Evolutionary conservation across 2,329 filamentous ascomycete genomes (phyloP).

Genomic region (Sporothrix euskadiensis): DNA sequence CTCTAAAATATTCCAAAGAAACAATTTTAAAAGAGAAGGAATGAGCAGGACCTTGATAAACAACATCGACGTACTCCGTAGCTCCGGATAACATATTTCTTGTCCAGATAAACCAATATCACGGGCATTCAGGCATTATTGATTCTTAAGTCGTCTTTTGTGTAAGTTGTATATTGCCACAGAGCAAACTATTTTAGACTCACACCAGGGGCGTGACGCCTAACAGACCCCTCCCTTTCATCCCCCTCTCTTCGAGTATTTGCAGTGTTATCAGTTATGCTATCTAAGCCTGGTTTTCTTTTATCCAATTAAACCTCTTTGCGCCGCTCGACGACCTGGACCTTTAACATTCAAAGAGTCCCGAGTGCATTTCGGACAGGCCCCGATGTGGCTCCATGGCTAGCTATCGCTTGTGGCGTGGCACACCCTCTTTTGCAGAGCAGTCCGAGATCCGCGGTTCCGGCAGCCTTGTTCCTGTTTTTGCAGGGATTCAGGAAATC

Average conservation of each 20-base stretch:
- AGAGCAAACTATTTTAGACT: not conserved
- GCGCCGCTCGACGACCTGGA: not conserved
- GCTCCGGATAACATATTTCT: not conserved
- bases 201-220: not conserved
- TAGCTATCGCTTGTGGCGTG: slow-evolving; percentile 4
- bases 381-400: not conserved
- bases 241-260: not conserved
- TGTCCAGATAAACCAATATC: not conserved
- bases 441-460: not conserved
- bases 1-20: not conserved
- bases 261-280: not conserved
- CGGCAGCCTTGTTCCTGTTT: not conserved
- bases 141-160: not conserved
- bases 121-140: not conserved
- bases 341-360: not conserved
- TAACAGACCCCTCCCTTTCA: not conserved
- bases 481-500: not conserved
- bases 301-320: not conserved
- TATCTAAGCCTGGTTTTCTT: not conserved
- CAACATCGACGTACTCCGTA: not conserved
- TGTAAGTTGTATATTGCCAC: not conserved
- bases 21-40: not conserved
- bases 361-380: not conserved
- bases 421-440: not conserved
- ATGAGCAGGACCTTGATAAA: not conserved